Conservation (phyloP, 2,329 filamentous ascomycete genomes). For the Xylaria sp. region DNA sequence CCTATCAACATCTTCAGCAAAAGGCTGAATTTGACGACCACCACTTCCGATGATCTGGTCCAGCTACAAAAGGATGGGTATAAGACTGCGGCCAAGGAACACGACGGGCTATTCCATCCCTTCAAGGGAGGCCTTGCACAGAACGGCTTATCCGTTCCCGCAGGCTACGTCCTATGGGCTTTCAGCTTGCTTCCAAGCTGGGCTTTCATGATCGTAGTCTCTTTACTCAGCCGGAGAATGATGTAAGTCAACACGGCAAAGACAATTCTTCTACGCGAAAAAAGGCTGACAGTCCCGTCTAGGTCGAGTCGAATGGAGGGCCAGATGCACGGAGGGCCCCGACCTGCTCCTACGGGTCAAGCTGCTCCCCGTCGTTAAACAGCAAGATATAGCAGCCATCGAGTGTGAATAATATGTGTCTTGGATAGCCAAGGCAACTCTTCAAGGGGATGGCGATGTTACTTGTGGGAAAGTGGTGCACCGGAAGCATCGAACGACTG, state of each 20-base stretch:
- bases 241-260: constrained; percentile 69
- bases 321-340: constrained; percentile 40
- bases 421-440: neutral
- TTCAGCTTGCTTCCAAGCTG: constrained; percentile 77
- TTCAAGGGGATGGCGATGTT: constrained; percentile 5
- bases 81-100: constrained; percentile 54
- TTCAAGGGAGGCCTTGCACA: constrained; percentile 75
- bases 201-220: constrained; percentile 81
- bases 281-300: constrained; percentile 31
- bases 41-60: constrained; percentile 71
- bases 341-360: constrained; percentile 46
- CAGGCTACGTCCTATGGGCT: constrained; percentile 75
- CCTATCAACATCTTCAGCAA: constrained; percentile 72
- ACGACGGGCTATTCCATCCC: constrained; percentile 79
- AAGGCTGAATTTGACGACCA: constrained; percentile 75
- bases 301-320: constrained; percentile 46
- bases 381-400: constrained; percentile 7
- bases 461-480: neutral
- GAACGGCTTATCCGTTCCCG: constrained; percentile 69
- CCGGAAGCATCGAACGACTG: neutral
- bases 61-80: constrained; percentile 66
- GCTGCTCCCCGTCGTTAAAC: constrained; percentile 45
- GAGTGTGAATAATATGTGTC: constrained; percentile 3
- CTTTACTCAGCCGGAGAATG: constrained; percentile 76
- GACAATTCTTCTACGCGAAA: constrained; percentile 10